Conservation (phyloP, 225 moss, liverwort and hornwort species). For the Marchantia paleacea region DNA sequence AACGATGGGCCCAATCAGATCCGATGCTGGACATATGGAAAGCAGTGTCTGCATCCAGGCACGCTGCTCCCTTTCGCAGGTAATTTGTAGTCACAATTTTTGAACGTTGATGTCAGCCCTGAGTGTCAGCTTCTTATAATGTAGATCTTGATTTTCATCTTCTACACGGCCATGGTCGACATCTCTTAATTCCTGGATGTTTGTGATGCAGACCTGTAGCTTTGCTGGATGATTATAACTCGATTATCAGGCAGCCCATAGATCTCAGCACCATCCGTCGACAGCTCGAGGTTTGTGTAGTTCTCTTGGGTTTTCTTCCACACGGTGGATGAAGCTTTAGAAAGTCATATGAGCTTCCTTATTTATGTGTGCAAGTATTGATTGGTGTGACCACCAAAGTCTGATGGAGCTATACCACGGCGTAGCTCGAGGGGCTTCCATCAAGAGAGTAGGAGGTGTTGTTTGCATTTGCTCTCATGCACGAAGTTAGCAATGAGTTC, state of each 20-base stretch:
- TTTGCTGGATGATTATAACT: slow-evolving; percentile 50
- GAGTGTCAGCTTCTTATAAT: no score
- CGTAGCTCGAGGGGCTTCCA: not conserved
- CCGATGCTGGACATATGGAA: slow-evolving; percentile 54
- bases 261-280: slow-evolving; percentile 56
- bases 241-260: slow-evolving; percentile 45
- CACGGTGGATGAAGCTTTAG: no score
- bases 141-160: not conserved
- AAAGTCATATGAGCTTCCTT: no score
- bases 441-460: not conserved
- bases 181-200: not conserved
- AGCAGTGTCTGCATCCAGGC: slow-evolving; percentile 50
- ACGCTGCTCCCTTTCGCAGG: slow-evolving; percentile 59
- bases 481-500: not conserved
- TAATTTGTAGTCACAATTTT: not conserved
- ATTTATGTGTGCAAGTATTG: not conserved
- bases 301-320: not conserved
- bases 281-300: slow-evolving; percentile 40
- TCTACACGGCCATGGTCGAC: not conserved
- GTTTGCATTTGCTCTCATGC: not conserved
- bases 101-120: not conserved
- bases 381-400: not conserved
- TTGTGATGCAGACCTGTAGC: slow-evolving; percentile 45
- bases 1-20: slow-evolving; percentile 57
- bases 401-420: no score